Conservation (phyloP, 805 yeast genomes). For the Ogataea nitratoaversa region DNA sequence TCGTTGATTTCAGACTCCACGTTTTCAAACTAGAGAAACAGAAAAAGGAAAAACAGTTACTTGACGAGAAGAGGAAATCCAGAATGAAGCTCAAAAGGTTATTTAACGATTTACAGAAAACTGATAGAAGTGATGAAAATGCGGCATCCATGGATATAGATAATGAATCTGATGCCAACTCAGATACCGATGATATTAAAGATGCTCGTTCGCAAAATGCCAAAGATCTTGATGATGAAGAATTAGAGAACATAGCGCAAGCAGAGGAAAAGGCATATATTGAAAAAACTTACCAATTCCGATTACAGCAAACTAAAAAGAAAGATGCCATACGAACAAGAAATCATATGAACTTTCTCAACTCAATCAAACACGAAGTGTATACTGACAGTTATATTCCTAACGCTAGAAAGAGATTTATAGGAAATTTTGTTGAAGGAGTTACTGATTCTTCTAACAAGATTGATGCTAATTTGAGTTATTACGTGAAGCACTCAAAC, state of each 20-base stretch:
- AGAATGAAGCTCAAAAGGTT: slow-evolving; percentile 43
- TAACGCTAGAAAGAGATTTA: slow-evolving; percentile 20
- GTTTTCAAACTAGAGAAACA: slow-evolving; percentile 49
- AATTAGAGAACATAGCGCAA: slow-evolving; percentile 17
- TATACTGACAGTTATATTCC: slow-evolving; percentile 20
- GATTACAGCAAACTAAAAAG: slow-evolving; percentile 17
- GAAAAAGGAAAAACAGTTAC: slow-evolving; percentile 44
- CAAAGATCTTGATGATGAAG: slow-evolving; percentile 18
- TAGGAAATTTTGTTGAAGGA: slow-evolving; percentile 26
- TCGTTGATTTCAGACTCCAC: slow-evolving; percentile 52
- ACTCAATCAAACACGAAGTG: slow-evolving; percentile 24
- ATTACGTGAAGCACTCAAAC: slow-evolving; percentile 39
- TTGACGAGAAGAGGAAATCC: slow-evolving; percentile 46
- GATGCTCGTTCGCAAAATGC: slow-evolving; percentile 9
- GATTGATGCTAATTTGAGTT: slow-evolving; percentile 31
- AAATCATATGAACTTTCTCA: slow-evolving; percentile 32
- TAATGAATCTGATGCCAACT: slow-evolving; percentile 30
- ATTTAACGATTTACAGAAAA: slow-evolving; percentile 25
- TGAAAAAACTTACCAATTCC: slow-evolving; percentile 13
- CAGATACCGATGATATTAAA: slow-evolving; percentile 24
- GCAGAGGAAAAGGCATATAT: slow-evolving; percentile 15
- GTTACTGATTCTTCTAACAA: slow-evolving; percentile 24
- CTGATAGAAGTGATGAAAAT: slow-evolving; percentile 12
- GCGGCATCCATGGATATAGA: slow-evolving; percentile 21
- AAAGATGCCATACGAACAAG: slow-evolving; percentile 29